Percentiles rank a stretch among this genome's conserved stretches.
phyloP scores from a whole-genome alignment of 495 filamentous ascomycete genomes.

The Stereocaulon alpinum region DNA sequence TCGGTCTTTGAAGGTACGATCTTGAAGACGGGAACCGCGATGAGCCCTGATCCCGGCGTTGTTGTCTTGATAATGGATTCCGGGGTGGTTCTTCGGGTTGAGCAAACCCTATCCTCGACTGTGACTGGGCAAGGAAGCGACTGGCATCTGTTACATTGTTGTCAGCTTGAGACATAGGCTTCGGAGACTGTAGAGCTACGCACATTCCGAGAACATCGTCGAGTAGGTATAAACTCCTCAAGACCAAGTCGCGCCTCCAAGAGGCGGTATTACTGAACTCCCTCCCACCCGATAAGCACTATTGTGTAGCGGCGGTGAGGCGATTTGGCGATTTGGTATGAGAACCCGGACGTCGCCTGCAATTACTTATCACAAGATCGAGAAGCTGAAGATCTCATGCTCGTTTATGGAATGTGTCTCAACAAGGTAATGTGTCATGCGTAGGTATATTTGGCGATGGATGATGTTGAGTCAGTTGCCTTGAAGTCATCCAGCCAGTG shows the following conservation, averaged over 20 bases:
- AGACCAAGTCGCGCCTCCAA: background rate
- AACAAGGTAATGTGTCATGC: background rate
- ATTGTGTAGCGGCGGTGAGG: constrained; percentile 3
- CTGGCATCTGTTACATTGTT: constrained; percentile 65
- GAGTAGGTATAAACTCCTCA: background rate
- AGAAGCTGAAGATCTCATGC: constrained; percentile 3
- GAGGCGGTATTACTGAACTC: background rate
- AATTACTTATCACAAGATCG: background rate
- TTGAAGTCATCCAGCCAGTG: background rate
- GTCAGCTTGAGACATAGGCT: constrained; percentile 6
- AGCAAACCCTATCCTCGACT: constrained; percentile 65
- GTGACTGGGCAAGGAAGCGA: constrained; percentile 92
- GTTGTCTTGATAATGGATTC: constrained; percentile 39
- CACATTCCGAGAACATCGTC: constrained; percentile 95
- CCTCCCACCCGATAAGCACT: constrained; percentile 12
- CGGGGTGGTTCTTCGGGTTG: constrained; percentile 48
- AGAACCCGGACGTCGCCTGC: background rate
- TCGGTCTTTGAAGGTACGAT: constrained; percentile 40
- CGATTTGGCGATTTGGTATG: background rate
- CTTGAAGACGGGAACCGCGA: constrained; percentile 39
- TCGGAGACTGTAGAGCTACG: constrained; percentile 30
- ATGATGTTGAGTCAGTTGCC: constrained; percentile 11
- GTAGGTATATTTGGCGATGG: background rate
- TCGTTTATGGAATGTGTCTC: background rate
- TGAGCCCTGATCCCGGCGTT: constrained; percentile 31